Evolutionary conservation across 148 eudicot species (phyloP).

Genomic region (Agrostemma githago): DNA sequence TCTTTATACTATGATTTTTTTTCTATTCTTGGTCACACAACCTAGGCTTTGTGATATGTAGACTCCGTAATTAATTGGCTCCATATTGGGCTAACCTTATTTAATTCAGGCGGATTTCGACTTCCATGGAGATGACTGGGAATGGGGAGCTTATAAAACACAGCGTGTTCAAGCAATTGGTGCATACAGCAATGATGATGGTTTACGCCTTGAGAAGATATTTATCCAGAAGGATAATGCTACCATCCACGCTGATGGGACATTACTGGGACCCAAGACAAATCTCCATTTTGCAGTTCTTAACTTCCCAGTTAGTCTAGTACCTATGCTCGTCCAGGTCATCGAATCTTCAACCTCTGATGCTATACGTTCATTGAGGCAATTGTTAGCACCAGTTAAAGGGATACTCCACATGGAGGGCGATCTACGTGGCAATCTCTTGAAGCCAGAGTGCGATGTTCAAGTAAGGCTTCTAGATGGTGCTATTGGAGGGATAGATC

Average conservation of each 20-base stretch:
- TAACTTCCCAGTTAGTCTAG: slow-evolving; percentile 93
- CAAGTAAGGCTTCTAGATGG: slow-evolving; percentile 98
- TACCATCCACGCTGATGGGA: slow-evolving; percentile 97
- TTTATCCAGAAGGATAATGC: slow-evolving; percentile 98
- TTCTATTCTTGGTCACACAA: neutral
- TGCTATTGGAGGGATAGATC: slow-evolving; percentile 95
- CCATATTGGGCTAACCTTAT: slow-evolving; percentile 6
- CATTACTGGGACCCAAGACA: slow-evolving; percentile 85
- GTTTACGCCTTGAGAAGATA: slow-evolving; percentile 92
- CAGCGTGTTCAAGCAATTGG: slow-evolving; percentile 97
- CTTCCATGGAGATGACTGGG: slow-evolving; percentile 99
- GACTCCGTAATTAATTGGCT: neutral
- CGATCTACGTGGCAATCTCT: slow-evolving; percentile 88
- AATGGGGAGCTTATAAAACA: slow-evolving; percentile 94
- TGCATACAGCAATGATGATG: slow-evolving; percentile 93
- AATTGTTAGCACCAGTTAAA: slow-evolving; percentile 77
- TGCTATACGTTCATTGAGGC: slow-evolving; percentile 78
- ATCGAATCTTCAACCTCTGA: slow-evolving; percentile 89
- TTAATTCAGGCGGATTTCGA: slow-evolving; percentile 84
- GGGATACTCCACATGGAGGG: slow-evolving; percentile 99
- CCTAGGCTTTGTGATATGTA: too few species aligned
- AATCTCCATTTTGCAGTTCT: slow-evolving; percentile 99
- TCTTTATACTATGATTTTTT: neutral
- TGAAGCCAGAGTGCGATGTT: slow-evolving; percentile 97
- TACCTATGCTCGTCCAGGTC: slow-evolving; percentile 87